These are phyloP conservation scores for Ophiostoma piceae DNA, from an alignment of 2,329 filamentous ascomycete genomes.

Conservation along the genomic window DNA sequence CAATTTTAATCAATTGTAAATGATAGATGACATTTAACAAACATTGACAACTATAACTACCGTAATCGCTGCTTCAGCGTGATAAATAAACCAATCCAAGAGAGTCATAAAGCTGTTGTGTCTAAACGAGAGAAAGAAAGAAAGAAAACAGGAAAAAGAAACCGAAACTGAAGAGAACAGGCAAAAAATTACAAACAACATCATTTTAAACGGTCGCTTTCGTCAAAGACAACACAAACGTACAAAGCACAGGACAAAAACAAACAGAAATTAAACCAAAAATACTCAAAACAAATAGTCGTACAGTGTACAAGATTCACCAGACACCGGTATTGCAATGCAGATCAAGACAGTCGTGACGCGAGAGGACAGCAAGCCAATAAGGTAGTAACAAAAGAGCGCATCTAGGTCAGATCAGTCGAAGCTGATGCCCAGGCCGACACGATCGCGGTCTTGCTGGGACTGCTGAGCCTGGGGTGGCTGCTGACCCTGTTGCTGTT, in stretches of 20 bases:
- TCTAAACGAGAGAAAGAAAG: neutral
- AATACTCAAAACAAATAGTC: neutral
- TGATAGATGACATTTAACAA: neutral
- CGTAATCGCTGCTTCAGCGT: neutral
- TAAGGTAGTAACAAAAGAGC: neutral
- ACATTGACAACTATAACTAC: neutral
- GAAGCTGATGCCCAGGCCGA: slow-evolving; percentile 53
- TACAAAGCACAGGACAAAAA: neutral
- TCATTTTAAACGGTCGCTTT: neutral
- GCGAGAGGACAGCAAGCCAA: neutral
- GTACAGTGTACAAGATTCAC: neutral
- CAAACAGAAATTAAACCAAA: neutral
- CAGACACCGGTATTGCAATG: neutral
- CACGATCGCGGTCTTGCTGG: slow-evolving; percentile 30
- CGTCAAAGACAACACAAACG: neutral
- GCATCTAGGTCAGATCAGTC: slow-evolving; percentile 27
- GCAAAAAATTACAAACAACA: neutral
- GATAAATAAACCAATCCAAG: neutral
- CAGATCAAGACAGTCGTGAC: neutral
- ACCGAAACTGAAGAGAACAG: slow-evolving; percentile 12
- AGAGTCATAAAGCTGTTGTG: neutral
- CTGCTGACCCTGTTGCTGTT: slow-evolving; percentile 14
- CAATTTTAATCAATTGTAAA: too few relatives aligned
- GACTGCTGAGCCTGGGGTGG: neutral
- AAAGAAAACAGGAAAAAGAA: neutral